Percentiles rank a stretch among this genome's conserved stretches.
Conservation (phyloP, 2,329 filamentous ascomycete species). For the Phaeosphaeria sp. region DNA sequence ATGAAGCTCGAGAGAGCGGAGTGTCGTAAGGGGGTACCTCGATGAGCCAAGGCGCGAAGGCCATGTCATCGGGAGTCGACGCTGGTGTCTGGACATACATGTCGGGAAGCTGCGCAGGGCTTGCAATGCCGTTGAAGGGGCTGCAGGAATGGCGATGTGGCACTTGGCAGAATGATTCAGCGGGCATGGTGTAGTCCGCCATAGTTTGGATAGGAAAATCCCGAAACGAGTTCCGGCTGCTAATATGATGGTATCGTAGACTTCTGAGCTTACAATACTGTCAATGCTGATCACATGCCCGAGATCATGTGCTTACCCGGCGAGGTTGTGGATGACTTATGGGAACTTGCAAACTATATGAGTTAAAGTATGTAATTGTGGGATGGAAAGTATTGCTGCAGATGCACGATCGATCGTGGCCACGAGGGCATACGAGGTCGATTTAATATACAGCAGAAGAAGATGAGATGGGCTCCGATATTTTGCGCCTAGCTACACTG, state of each 20-base stretch:
- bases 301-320: no score
- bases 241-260: neutral
- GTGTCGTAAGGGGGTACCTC: slow-evolving; percentile 10
- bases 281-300: neutral
- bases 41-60: slow-evolving; percentile 22
- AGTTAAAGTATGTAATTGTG: no score
- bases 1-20: slow-evolving; percentile 18
- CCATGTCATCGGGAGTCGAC: slow-evolving; percentile 8
- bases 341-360: neutral
- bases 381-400: neutral
- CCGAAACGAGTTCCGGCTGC: no score
- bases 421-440: neutral
- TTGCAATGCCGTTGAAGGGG: slow-evolving; percentile 4
- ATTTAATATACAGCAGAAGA: slow-evolving; percentile 11
- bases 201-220: neutral
- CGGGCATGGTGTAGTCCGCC: neutral
- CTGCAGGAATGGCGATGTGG: slow-evolving; percentile 1
- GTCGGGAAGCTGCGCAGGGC: neutral
- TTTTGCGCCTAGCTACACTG: slow-evolving; percentile 7
- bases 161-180: neutral
- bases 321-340: no score
- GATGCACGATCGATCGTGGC: neutral
- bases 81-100: slow-evolving; percentile 1
- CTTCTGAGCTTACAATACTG: neutral
- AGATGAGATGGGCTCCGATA: neutral